phyloP scores from a whole-genome alignment of 768 basidiomycete species.

The Krasilnikovozyma curviuscula region DNA sequence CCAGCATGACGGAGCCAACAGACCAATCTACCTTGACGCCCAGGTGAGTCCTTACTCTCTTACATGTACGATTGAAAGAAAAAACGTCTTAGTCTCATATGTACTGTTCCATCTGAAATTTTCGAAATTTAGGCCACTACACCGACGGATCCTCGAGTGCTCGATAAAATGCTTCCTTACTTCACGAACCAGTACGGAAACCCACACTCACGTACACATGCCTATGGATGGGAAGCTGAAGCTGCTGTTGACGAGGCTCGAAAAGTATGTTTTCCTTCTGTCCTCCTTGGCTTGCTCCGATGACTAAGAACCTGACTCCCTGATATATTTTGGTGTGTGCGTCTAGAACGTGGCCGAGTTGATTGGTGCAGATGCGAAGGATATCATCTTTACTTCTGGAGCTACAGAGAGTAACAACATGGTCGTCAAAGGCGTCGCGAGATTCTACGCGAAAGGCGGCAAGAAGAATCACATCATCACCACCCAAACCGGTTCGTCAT shows the following conservation, averaged over 20 bases:
- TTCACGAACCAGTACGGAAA: constrained; percentile 92
- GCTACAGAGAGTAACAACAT: constrained; percentile 97
- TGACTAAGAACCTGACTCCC: not conserved
- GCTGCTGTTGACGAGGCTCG: constrained; percentile 80
- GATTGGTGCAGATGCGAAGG: constrained; percentile 85
- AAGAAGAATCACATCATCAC: constrained; percentile 88
- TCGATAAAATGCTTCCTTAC: constrained; percentile 92
- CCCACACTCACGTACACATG: constrained; percentile 92
- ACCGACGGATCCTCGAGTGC: constrained; percentile 85
- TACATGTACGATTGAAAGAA: not conserved
- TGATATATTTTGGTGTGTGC: not conserved
- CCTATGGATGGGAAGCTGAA: constrained; percentile 99
- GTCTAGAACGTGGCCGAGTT: constrained; percentile 67
- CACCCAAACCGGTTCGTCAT: constrained; percentile 60
- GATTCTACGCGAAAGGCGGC: constrained; percentile 40
- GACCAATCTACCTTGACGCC: constrained; percentile 96
- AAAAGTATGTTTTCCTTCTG: constrained; percentile 35
- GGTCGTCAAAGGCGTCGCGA: constrained; percentile 88
- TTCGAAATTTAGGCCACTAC: constrained; percentile 63
- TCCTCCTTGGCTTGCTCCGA: no score
- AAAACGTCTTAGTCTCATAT: not conserved
- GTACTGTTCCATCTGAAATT: not conserved
- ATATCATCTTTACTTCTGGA: constrained; percentile 91
- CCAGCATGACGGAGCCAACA: constrained; percentile 21
- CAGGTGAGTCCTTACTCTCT: constrained; percentile 40